Conservation (phyloP, 352 stramenopile genomes). For the Globisporangium perplexum region DNA sequence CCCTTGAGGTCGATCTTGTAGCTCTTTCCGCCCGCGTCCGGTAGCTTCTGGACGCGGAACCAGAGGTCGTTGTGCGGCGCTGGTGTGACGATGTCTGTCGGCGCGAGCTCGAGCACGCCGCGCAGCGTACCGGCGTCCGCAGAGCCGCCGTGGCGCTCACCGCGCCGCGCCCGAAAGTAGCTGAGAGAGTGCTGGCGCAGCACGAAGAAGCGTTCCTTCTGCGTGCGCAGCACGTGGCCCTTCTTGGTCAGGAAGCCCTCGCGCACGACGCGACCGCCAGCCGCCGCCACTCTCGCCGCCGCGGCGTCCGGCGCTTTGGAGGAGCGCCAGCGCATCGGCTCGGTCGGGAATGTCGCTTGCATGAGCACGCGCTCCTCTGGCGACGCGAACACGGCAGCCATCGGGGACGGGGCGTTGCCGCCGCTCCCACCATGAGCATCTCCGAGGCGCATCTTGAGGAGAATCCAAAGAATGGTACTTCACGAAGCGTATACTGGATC, state of each 20-base stretch:
- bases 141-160: constrained; percentile 16
- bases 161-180: constrained; percentile 33
- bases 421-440: neutral
- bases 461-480: neutral
- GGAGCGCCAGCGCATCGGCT: constrained; percentile 14
- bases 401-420: neutral
- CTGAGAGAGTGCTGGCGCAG: constrained; percentile 33
- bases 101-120: constrained; percentile 35
- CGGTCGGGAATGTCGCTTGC: neutral
- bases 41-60: constrained; percentile 55
- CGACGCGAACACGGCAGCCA: neutral
- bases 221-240: constrained; percentile 44
- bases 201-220: constrained; percentile 51
- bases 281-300: neutral
- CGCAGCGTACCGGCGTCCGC: constrained; percentile 27
- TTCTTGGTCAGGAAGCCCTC: constrained; percentile 52
- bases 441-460: neutral
- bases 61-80: constrained; percentile 44
- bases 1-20: constrained; percentile 73
- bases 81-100: constrained; percentile 42
- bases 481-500: too few relatives aligned
- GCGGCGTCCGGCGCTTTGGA: constrained; percentile 7
- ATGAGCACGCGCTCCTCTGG: constrained; percentile 6
- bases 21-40: constrained; percentile 36
- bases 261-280: constrained; percentile 15